Base-by-base conservation (phyloP, 1,139 yeast species). In the Taphrina pruni region DNA sequence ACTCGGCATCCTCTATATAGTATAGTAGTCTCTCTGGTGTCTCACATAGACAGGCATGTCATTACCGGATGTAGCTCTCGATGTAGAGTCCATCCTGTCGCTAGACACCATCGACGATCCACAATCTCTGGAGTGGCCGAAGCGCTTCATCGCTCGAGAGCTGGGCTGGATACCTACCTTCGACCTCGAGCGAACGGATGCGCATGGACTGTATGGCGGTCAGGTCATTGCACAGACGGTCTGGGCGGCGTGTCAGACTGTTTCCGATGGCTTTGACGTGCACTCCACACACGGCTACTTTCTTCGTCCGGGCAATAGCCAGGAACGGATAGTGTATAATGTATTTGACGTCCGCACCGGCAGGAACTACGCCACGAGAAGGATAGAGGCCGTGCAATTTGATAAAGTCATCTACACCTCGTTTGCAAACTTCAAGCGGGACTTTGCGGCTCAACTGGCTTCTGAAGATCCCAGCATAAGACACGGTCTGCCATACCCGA, bases 391-490 rank as follows among this genome's bases (percentile, higher is more conserved):
- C 35, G 32, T 64, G 21, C 67, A 64, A 20, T 64, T 64, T 38
- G 67, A 64, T 55, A 64, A 64, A 48, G 61, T 57, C 67, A 64
- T 64, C 48, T 64, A 64, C 36, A 64, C 67, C n/a, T 64, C 61
- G 17, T 64, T 64, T 55, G 67, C 67, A 17, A 64, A 57, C 50
- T 64, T 64, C 56, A 64, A 64, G 39, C 35, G 36, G 17, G 61
- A 50, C 46, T 48, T 64, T 21, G 51, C 61, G 17, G 62, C 52
- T 21, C 52, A 45, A 20, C 43, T 58, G 11, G 46, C 17, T n/a
- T 41, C 45, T 3, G 55, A 57, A 7, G 67, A 64, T 36, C 55
- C 56, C 7, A 57, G 51, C 39, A 64, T 64, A 11, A n/a, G 48
- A 48, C 67, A 64, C 43, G 67, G 67, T 21, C 55, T 64, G n/a